Evolutionary conservation across 2,329 filamentous ascomycete genomes (phyloP), one percentile per base, ranked within the genome.

Genomic region (Fusarium siculi): DNA sequence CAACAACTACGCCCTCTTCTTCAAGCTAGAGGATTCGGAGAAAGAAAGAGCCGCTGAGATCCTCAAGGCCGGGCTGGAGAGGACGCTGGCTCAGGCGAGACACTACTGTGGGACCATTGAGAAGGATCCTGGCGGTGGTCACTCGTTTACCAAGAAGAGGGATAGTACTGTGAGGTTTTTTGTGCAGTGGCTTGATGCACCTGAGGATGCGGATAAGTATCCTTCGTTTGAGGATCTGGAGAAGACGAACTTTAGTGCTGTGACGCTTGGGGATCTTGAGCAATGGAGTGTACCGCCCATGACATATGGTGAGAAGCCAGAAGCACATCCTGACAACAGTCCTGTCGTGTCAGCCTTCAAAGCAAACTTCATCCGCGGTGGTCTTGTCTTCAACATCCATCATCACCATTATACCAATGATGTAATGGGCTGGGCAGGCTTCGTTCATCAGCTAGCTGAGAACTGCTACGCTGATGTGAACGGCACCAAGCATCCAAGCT

Each of bases 351-450:
- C 83, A 0, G 82, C 79, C 0, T 86, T 82, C 73, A 81, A 85
- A 59, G 81, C 81, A 1, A 86, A 82, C 71, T 82, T 86, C 44
- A 76, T 85, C 32, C 79, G 74, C 1, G 84, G 83, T 6, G 84
- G 84, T 0, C 65, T 85, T 4, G 78, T 86, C 14, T 80, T 86
- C 57, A 81, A 80, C 39, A 83, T 82, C 56, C 83, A 85, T 44
- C 74, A 78, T 55, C 84, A 86, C 49, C 84, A 86, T 63, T 86
- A 82, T 53, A 70, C 80, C 46, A 83, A 83, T 64, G 84, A 86
- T 67, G 74, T 84, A 0, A 84, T 83, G 80, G 83, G 82, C 7
- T 85, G 83, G 82, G 78, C 79, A 1, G 77, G 78, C 9, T 79
- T 82, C 25, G 72, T 77, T 0, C 79, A 81, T 23, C 82, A 85